phyloP scores from a whole-genome alignment of 1,139 yeast genomes.

The Yamadazyma buinensis region DNA sequence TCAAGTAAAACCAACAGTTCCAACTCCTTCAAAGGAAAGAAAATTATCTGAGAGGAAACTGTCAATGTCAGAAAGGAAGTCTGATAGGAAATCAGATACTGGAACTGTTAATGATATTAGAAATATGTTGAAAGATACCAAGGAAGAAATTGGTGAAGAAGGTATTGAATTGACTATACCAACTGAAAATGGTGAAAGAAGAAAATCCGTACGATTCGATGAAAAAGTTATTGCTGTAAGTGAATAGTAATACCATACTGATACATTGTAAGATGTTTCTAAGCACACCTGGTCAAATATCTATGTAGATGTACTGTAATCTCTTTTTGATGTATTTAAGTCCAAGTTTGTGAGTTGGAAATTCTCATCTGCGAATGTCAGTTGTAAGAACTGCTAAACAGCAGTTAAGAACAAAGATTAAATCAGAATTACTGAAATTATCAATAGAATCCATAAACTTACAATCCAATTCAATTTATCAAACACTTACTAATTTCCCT shows the following conservation, averaged over 20 bases:
- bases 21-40: neutral
- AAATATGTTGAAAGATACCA: slow-evolving; percentile 39
- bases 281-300: too few relatives aligned
- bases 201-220: slow-evolving; percentile 73
- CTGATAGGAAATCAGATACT: neutral
- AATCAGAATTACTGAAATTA: slow-evolving; percentile 14
- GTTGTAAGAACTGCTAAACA: slow-evolving; percentile 9
- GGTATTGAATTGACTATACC: slow-evolving; percentile 51
- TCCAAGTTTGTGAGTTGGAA: too few relatives aligned
- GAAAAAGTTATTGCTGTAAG: slow-evolving; percentile 45
- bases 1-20: slow-evolving; percentile 12
- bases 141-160: slow-evolving; percentile 32
- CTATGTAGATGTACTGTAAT: too few relatives aligned
- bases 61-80: slow-evolving; percentile 17
- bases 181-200: slow-evolving; percentile 40
- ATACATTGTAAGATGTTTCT: too few relatives aligned
- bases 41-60: slow-evolving; percentile 16
- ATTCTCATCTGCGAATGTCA: slow-evolving; percentile 2
- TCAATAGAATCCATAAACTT: slow-evolving; percentile 11
- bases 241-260: too few relatives aligned
- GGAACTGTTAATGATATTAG: slow-evolving; percentile 27
- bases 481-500: slow-evolving; percentile 27
- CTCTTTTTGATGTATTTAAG: too few relatives aligned
- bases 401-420: slow-evolving; percentile 18
- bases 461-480: slow-evolving; percentile 24